Evolutionary conservation across 2,329 filamentous ascomycete genomes (phyloP).

Genomic region (Claviceps sp.): DNA sequence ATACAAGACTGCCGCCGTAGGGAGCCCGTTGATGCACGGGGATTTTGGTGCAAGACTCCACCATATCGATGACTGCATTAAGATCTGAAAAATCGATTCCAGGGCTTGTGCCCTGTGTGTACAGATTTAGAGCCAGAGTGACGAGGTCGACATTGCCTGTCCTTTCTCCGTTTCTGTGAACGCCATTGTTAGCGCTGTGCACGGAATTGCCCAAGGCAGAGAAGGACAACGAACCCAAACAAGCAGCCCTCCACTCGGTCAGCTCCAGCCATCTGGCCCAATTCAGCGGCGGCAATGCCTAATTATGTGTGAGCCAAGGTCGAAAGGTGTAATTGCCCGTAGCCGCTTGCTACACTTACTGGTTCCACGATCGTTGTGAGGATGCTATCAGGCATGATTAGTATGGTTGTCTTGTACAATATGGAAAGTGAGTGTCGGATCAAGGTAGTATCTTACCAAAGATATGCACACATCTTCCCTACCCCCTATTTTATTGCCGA

Average conservation of each 20-base stretch:
- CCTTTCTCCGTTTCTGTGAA: conserved; percentile 66
- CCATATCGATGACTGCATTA: conserved; percentile 69
- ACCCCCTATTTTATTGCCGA: conserved; percentile 73
- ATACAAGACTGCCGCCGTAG: conserved; percentile 15
- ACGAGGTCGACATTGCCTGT: conserved; percentile 94
- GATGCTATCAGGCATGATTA: conserved; percentile 35
- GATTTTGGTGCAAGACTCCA: conserved; percentile 84
- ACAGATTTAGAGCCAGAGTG: conserved; percentile 82
- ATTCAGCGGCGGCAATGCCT: conserved; percentile 58
- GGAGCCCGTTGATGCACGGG: not conserved
- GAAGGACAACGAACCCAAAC: conserved; percentile 22
- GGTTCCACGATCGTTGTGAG: conserved; percentile 81
- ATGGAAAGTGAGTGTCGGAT: no score
- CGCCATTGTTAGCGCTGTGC: not conserved
- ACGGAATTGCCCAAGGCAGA: not conserved
- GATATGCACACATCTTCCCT: conserved; percentile 80
- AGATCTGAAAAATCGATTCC: conserved; percentile 88
- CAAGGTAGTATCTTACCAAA: conserved; percentile 25
- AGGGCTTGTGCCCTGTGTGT: conserved; percentile 80
- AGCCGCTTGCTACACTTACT: conserved; percentile 26
- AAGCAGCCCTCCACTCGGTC: conserved; percentile 89
- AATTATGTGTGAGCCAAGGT: conserved; percentile 37
- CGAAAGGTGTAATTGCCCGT: not conserved
- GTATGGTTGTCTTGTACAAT: not conserved
- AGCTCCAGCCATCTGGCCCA: conserved; percentile 92